Percentiles rank a stretch among this genome's conserved stretches.
Conservation (phyloP, 441 rosid species). For the Geranium incanum region DNA sequence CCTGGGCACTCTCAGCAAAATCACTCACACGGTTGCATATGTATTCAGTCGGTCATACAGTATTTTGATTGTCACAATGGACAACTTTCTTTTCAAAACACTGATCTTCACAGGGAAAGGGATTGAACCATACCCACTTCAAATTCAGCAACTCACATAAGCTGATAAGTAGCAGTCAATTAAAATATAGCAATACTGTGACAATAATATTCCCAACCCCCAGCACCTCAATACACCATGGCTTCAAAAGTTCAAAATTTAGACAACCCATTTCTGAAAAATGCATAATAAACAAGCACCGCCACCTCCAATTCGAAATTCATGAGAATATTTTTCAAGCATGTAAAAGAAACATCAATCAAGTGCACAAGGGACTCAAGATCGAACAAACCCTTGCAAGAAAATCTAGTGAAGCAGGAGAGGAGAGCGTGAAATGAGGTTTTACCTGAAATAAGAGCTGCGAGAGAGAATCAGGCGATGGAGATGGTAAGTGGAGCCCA, state of each 20-base stretch:
- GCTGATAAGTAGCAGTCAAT: neutral
- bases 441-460: slow-evolving; percentile 88
- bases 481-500: slow-evolving; percentile 81
- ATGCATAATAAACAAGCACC: neutral
- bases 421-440: neutral
- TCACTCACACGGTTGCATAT: neutral
- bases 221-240: neutral
- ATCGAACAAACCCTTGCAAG: neutral
- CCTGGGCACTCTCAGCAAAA: neutral
- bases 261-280: neutral
- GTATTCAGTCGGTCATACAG: neutral
- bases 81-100: neutral
- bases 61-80: neutral
- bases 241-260: neutral
- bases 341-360: neutral
- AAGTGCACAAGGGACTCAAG: neutral
- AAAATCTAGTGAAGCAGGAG: neutral
- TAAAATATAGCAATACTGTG: neutral
- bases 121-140: neutral
- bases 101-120: neutral
- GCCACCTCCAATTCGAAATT: neutral
- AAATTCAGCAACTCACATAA: neutral
- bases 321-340: neutral
- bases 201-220: neutral
- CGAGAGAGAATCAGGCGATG: slow-evolving; percentile 91